Evolutionary conservation across 73 alveolate genomes (phyloP).

Genomic region (Tetrahymena malaccensis): DNA sequence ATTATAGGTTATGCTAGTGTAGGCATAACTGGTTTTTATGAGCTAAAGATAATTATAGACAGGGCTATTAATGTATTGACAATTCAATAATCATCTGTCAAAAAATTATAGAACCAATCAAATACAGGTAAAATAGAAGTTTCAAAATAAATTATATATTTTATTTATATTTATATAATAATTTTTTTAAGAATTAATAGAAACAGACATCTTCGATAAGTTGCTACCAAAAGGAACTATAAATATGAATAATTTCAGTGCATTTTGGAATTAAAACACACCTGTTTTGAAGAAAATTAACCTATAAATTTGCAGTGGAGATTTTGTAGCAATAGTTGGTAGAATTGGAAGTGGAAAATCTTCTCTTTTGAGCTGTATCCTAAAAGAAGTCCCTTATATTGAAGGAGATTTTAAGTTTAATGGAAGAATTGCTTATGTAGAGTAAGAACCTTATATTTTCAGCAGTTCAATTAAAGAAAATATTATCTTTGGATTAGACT

Average conservation of each 20-base stretch:
- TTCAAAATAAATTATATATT: no score
- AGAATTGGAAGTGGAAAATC: slow-evolving; percentile 58
- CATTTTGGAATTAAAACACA: not conserved
- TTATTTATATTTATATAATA: no score
- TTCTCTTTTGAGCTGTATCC: slow-evolving; percentile 25
- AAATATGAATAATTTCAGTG: not conserved
- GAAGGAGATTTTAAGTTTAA: not conserved
- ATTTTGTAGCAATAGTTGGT: slow-evolving; percentile 16
- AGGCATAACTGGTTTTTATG: no score
- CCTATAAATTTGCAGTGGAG: slow-evolving; percentile 24
- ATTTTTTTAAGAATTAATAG: no score
- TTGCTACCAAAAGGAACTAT: not conserved
- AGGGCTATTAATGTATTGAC: no score
- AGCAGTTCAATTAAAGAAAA: not conserved
- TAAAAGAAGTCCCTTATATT: slow-evolving; percentile 16
- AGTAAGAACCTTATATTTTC: not conserved
- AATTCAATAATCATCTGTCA: no score
- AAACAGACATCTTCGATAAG: not conserved
- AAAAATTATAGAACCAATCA: no score
- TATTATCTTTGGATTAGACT: slow-evolving; percentile 41
- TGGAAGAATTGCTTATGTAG: not conserved
- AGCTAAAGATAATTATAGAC: no score
- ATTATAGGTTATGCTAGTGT: no score
- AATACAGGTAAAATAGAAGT: no score
- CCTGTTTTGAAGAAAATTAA: slow-evolving; percentile 6